Evolutionary conservation across 805 yeast genomes (phyloP).

Genomic region (Wickerhamiella kurtzmanii): DNA sequence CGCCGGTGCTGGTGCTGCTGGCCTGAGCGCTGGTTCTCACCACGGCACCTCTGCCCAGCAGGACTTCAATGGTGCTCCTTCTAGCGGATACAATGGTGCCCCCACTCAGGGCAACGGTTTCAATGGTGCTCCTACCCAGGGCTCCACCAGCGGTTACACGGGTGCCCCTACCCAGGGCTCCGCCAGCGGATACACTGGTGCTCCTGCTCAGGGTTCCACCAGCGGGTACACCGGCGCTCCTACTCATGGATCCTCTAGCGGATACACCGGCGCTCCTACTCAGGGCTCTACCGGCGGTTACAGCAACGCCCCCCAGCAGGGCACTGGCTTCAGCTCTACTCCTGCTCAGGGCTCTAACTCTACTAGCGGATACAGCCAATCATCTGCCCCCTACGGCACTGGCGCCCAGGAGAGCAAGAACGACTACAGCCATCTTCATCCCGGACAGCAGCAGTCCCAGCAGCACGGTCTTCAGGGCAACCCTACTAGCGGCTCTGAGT

Average conservation of each 20-base stretch:
- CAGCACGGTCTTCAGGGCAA: too few species aligned
- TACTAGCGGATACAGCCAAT: not conserved
- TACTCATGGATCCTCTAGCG: not conserved
- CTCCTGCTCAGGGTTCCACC: too few species aligned
- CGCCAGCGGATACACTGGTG: conserved; percentile 9
- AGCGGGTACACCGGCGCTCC: conserved; percentile 13
- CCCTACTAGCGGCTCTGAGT: too few species aligned
- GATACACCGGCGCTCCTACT: not conserved
- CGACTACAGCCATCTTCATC: not conserved
- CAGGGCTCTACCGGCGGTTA: conserved; percentile 12
- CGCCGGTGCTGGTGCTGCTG: conserved; percentile 22
- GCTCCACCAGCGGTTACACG: conserved; percentile 1
- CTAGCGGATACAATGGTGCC: conserved; percentile 15
- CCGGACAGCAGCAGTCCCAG: not conserved
- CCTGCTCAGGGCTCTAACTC: not conserved
- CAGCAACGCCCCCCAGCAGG: conserved; percentile 6
- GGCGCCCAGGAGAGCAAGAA: not conserved
- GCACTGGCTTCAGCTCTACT: not conserved
- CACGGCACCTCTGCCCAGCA: conserved; percentile 10
- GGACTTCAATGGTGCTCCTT: conserved; percentile 11
- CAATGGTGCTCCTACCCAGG: not conserved
- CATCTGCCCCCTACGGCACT: not conserved
- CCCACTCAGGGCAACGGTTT: not conserved
- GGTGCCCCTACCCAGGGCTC: not conserved
- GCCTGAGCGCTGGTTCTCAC: conserved; percentile 4